Percentiles rank a stretch among this genome's conserved stretches.
phyloP scores from a whole-genome alignment of 768 basidiomycete species.

The Rossbeevera mucosa region DNA sequence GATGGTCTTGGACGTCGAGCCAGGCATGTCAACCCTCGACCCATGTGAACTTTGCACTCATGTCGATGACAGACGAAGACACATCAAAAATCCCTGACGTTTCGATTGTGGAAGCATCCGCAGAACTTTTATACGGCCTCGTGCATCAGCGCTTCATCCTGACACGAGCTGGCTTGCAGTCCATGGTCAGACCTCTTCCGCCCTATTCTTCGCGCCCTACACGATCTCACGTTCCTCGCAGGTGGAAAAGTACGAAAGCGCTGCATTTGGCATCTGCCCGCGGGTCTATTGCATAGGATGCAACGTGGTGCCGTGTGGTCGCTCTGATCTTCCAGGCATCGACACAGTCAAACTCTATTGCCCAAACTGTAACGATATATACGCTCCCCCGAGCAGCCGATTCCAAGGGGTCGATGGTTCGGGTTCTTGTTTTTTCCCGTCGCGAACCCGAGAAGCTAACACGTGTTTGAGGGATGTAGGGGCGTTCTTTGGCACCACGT shows the following conservation, averaged over 20 bases:
- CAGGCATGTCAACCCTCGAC: slow-evolving; percentile 56
- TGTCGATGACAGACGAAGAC: slow-evolving; percentile 66
- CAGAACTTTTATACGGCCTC: slow-evolving; percentile 94
- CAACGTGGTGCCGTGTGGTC: slow-evolving; percentile 91
- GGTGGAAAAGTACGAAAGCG: slow-evolving; percentile 94
- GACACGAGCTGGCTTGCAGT: slow-evolving; percentile 87
- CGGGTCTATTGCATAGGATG: slow-evolving; percentile 88
- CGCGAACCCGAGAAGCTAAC: slow-evolving; percentile 9
- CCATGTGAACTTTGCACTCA: slow-evolving; percentile 10
- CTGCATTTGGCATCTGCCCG: slow-evolving; percentile 90
- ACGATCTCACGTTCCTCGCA: slow-evolving; percentile 31
- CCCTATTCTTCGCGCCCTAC: slow-evolving; percentile 8
- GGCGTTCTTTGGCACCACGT: slow-evolving; percentile 99
- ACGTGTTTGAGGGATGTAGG: slow-evolving; percentile 45
- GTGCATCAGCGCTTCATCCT: slow-evolving; percentile 98
- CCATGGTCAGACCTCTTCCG: slow-evolving; percentile 63
- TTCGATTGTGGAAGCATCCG: slow-evolving; percentile 95
- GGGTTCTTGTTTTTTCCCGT: slow-evolving; percentile 5
- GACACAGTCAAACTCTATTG: slow-evolving; percentile 99
- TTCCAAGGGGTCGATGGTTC: slow-evolving; percentile 95
- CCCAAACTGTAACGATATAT: slow-evolving; percentile 97
- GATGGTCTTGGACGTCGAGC: slow-evolving; percentile 99
- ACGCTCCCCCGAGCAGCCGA: slow-evolving; percentile 89
- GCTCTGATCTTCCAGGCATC: slow-evolving; percentile 91
- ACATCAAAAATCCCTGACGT: slow-evolving; percentile 95